phyloP scores from a whole-genome alignment of 2,329 filamentous ascomycete species.

The Tolypocladium pustulatum region DNA sequence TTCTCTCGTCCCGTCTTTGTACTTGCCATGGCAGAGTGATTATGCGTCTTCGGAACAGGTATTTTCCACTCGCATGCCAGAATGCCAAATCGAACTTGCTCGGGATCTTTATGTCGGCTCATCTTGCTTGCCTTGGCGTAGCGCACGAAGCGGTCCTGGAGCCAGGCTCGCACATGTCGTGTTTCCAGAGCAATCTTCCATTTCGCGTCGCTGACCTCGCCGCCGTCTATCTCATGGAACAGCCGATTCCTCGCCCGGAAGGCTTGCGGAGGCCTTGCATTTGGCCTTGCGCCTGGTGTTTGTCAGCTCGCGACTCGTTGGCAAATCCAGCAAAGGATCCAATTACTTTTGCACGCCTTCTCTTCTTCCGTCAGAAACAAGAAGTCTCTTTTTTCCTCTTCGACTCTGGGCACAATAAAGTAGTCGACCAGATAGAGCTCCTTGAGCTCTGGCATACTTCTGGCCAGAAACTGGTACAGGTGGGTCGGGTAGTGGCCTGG shows the following conservation, averaged over 20 bases:
- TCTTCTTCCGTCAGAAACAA: not conserved
- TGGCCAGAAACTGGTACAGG: constrained; percentile 31
- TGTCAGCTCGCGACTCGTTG: not conserved
- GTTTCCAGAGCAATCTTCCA: constrained; percentile 27
- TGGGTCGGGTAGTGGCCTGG: constrained; percentile 24
- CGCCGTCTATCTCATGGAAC: constrained; percentile 12
- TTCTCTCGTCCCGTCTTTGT: not conserved
- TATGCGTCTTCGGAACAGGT: not conserved
- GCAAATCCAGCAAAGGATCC: not conserved
- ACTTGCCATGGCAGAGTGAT: not conserved
- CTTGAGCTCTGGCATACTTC: constrained; percentile 29
- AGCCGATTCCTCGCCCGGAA: constrained; percentile 11
- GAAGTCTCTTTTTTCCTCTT: not conserved
- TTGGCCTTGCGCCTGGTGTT: not conserved
- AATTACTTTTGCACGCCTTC: not conserved
- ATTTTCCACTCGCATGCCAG: constrained; percentile 30
- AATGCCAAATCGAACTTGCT: constrained; percentile 28
- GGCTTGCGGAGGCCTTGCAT: not conserved
- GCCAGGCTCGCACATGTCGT: constrained; percentile 25
- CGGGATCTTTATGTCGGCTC: constrained; percentile 20
- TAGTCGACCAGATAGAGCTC: constrained; percentile 35
- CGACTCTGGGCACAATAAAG: constrained; percentile 21
- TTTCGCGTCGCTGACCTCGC: constrained; percentile 18
- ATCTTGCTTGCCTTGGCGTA: constrained; percentile 24
- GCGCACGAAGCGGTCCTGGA: constrained; percentile 23